Conservation (phyloP, 331 rosid species). For the Pyrus hybrid region DNA sequence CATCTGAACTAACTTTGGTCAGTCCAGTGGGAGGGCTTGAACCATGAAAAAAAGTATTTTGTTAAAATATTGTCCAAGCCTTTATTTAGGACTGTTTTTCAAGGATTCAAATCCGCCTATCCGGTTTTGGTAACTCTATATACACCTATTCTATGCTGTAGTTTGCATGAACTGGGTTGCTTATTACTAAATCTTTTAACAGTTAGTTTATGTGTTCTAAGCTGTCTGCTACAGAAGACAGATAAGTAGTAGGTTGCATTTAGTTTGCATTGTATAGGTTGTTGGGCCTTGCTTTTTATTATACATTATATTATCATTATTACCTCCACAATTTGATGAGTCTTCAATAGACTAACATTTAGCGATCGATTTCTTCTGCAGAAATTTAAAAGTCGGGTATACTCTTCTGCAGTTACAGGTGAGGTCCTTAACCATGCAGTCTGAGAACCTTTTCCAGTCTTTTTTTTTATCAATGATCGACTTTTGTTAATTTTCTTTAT, state of each 20-base stretch:
- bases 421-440: background rate
- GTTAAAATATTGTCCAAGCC: background rate
- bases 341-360: slow-evolving; percentile 18
- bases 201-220: background rate
- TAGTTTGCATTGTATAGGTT: background rate
- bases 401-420: slow-evolving; percentile 71
- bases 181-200: background rate
- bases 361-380: slow-evolving; percentile 33
- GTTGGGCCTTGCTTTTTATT: background rate
- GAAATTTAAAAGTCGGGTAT: slow-evolving; percentile 56
- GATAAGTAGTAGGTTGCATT: background rate
- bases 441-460: background rate
- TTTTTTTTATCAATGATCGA: background rate
- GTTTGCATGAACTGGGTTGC: background rate
- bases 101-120: background rate
- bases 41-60: background rate
- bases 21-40: background rate
- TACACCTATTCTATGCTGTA: background rate
- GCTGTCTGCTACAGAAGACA: background rate
- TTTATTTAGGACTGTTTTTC: background rate
- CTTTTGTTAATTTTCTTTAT: background rate
- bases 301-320: background rate
- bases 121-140: background rate
- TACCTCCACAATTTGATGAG: background rate
- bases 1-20: background rate